phyloP scores from a whole-genome alignment of 1,284 basidiomycete species.

The Mycosarcoma maydis region DNA sequence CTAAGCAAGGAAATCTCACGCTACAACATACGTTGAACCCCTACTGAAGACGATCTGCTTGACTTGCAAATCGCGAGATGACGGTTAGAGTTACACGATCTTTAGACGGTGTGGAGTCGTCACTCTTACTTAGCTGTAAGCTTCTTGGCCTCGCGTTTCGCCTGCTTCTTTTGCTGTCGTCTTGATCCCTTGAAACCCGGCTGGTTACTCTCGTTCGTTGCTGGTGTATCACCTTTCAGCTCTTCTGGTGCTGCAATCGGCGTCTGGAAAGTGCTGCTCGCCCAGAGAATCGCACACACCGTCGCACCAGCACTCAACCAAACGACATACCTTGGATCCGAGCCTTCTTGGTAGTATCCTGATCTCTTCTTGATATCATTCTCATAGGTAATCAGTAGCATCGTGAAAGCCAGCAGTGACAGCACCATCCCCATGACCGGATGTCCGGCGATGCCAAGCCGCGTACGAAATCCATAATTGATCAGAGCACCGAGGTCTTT shows the following conservation, averaged over 20 bases:
- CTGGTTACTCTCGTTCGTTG: neutral
- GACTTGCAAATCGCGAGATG: too few species aligned
- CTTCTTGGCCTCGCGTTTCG: slow-evolving; percentile 38
- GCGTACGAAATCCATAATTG: slow-evolving; percentile 25
- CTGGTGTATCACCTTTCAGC: neutral
- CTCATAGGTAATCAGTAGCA: slow-evolving; percentile 37
- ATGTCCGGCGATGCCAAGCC: slow-evolving; percentile 22
- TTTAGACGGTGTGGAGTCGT: too few species aligned
- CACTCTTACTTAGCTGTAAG: slow-evolving; percentile 15
- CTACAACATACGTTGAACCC: too few species aligned
- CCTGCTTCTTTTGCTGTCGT: slow-evolving; percentile 33
- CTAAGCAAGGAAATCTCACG: too few species aligned
- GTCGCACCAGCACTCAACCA: slow-evolving; percentile 13
- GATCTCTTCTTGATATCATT: slow-evolving; percentile 39
- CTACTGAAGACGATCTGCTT: too few species aligned
- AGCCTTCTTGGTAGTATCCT: slow-evolving; percentile 28
- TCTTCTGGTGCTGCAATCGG: slow-evolving; percentile 7
- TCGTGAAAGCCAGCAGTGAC: slow-evolving; percentile 26
- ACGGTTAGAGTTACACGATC: too few species aligned
- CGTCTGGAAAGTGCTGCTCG: slow-evolving; percentile 24
- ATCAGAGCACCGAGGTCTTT: slow-evolving; percentile 35
- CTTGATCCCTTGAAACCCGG: slow-evolving; percentile 10
- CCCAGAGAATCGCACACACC: slow-evolving; percentile 31
- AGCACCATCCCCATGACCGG: slow-evolving; percentile 21
- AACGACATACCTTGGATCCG: slow-evolving; percentile 30